phyloP scores from a whole-genome alignment of 331 rosid species.

The Pyracantha coccinea region DNA sequence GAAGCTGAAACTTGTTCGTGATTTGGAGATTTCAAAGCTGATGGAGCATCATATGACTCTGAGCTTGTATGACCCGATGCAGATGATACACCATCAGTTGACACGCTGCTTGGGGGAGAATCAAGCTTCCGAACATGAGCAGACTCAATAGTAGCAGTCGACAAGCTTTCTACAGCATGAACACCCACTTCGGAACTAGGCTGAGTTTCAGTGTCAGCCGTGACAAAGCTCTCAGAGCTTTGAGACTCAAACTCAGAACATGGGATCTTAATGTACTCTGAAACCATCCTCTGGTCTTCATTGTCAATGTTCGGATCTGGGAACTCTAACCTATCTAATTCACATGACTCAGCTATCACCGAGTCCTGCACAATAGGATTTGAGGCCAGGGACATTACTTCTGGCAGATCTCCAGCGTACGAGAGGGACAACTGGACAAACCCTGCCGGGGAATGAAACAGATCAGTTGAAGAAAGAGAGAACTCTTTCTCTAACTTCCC shows the following conservation, averaged over 20 bases:
- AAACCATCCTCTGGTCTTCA: slow-evolving; percentile 88
- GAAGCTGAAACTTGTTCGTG: slow-evolving; percentile 36
- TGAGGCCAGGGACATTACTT: slow-evolving; percentile 40
- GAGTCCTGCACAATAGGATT: slow-evolving; percentile 28
- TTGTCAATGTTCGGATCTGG: slow-evolving; percentile 79
- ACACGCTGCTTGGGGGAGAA: slow-evolving; percentile 75
- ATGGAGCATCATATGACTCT: slow-evolving; percentile 43
- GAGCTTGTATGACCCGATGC: slow-evolving; percentile 45
- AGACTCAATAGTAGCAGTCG: slow-evolving; percentile 46
- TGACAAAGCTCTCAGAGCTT: slow-evolving; percentile 48
- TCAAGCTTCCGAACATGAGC: slow-evolving; percentile 44
- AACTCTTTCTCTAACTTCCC: slow-evolving; percentile 85
- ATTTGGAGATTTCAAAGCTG: slow-evolving; percentile 27
- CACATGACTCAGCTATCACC: slow-evolving; percentile 41
- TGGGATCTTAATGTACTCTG: slow-evolving; percentile 68
- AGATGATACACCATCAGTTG: slow-evolving; percentile 58
- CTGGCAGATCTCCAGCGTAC: slow-evolving; percentile 77
- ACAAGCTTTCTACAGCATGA: slow-evolving; percentile 45
- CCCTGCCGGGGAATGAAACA: slow-evolving; percentile 92
- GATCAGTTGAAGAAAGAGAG: slow-evolving; percentile 87
- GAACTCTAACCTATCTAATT: slow-evolving; percentile 82
- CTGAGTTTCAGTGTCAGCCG: slow-evolving; percentile 46
- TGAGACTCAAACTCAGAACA: slow-evolving; percentile 50
- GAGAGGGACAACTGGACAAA: slow-evolving; percentile 68
- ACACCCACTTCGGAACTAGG: slow-evolving; percentile 43